Conservation (phyloP, 805 yeast species). For the Soucietia sequanensis region DNA sequence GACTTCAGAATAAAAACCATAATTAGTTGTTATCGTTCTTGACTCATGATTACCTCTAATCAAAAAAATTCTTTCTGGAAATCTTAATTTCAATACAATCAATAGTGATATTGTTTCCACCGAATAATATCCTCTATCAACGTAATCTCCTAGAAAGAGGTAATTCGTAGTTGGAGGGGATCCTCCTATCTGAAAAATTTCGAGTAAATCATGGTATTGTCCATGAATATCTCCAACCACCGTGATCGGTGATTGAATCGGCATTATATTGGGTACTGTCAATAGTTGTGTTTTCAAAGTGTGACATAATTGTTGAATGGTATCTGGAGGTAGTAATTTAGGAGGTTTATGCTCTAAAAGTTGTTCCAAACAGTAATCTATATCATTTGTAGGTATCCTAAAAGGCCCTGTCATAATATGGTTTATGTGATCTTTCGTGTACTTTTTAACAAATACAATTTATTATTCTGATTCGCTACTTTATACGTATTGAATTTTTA, state of each 20-base stretch:
- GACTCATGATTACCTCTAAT: conserved; percentile 97
- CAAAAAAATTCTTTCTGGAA: conserved; percentile 78
- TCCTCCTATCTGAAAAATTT: conserved; percentile 92
- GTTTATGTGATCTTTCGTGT: too few species aligned
- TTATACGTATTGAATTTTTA: too few species aligned
- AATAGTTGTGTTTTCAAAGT: conserved; percentile 79
- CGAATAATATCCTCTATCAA: conserved; percentile 91
- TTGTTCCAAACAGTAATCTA: conserved; percentile 44
- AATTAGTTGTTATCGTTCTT: conserved; percentile 93
- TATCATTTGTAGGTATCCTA: conserved; percentile 32
- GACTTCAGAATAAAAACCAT: conserved; percentile 96
- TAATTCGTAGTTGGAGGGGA: conserved; percentile 91
- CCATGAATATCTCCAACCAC: conserved; percentile 98
- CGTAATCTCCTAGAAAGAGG: conserved; percentile 91
- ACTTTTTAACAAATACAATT: too few species aligned
- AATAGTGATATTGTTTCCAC: conserved; percentile 88
- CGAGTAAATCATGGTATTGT: conserved; percentile 90
- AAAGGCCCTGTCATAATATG: conserved; percentile 33
- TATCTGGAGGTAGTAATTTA: conserved; percentile 38
- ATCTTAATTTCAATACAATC: conserved; percentile 79
- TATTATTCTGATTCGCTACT: too few species aligned
- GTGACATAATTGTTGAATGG: conserved; percentile 54
- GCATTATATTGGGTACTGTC: conserved; percentile 82
- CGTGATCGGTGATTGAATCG: conserved; percentile 81
- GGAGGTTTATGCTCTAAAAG: conserved; percentile 43